Base-by-base conservation (phyloP, 1,139 yeast species). In the Nadsonia commutata region DNA sequence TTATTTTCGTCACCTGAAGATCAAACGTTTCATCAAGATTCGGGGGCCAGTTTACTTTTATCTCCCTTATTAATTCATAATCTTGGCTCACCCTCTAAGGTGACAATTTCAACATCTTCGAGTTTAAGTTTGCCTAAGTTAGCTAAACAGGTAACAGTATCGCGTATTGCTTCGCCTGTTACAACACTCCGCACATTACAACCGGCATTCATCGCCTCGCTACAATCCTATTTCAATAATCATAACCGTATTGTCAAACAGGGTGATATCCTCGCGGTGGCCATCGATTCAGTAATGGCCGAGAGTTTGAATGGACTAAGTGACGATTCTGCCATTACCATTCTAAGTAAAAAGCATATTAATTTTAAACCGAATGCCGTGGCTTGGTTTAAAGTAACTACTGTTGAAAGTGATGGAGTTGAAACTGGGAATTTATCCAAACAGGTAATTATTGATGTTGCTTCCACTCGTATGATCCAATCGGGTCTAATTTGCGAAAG, bases 381-480 rank as follows among this genome's bases (percentile, higher is more conserved):
- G 13, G 94, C 90, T 0, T 90, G 96, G 96, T 88, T 86, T 59
- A 75, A 74, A 51, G 65, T 74, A 5, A 61, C 68, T 0, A 63
- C 63, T 5, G 53, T 51, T 21, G 57, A 58, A 2, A 52, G 56
- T 0, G 57, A 56, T 1, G 60, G 67, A 0, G 57, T 59, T 2
- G 45, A 49, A 1, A 58, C 55, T 4, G 45, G 47, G 1, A 85
- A 38, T 3, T 13, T 13, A 2, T 22, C 39, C 2, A 20, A 38
- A 7, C 41, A 80, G 51, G 80, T 64, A 50, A 56, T 78, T 0
- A 71, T 84, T 40, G 85, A 80, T 56, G 77, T 93, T 0, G 52
- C 64, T 2, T 71, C 70, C 47, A 81, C 93, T 0, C 66, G 79
- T 42, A 72, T 82, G 71, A 72, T 76, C 1, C 84, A 82, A 48